Evolutionary conservation across 2,329 filamentous ascomycete genomes (phyloP), one percentile per base, ranked within the genome.

Genomic region (Pseudogymnoascus verrucosus): DNA sequence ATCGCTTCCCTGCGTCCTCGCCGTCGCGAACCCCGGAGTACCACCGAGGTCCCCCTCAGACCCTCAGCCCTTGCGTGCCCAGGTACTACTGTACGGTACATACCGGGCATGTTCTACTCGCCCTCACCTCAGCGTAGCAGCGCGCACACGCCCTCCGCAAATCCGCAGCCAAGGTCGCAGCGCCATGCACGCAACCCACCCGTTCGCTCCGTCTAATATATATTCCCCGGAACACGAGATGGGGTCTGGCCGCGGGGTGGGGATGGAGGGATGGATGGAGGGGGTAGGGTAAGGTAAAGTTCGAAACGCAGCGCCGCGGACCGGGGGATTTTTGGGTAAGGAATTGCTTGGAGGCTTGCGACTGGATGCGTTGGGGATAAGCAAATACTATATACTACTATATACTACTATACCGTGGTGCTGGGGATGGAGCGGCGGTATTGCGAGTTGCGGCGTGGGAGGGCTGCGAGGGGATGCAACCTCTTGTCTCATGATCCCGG

Each of bases 401-500:
- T 19, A 19, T 19, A 10, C 5, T 44, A 16, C 21, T 31, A 12
- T 34, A 54, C 23, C 23, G 16, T 11, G 14, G 26, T 21, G 26
- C 47, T 54, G 47, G 47, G 23, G 23, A 51, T 6, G 47, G 26
- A 11, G 47, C 47, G 26, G 47, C 26, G 47, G 23, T 51, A 28
- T 57, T 34, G 51, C 10, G 51, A 57, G n/a, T 19, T 57, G n/a
- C 26, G 28, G 28, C n/a, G 28, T 54, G 47, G 26, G 47, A 16
- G 26, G n/a, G 26, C 16, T 12, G 23, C 14, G 26, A 19, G n/a
- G 23, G 19, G 26, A 57, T 57, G 28, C 28, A 10, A 57, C 51
- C 10, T 57, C 51, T 34, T 57, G 51, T 57, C 51, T 57, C 51
- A 57, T 57, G 51, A 57, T 57, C 51, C 51, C 28, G 51, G 51